phyloP scores from a whole-genome alignment of 2,329 filamentous ascomycete species.

The Zymoseptoria pseudotritici region DNA sequence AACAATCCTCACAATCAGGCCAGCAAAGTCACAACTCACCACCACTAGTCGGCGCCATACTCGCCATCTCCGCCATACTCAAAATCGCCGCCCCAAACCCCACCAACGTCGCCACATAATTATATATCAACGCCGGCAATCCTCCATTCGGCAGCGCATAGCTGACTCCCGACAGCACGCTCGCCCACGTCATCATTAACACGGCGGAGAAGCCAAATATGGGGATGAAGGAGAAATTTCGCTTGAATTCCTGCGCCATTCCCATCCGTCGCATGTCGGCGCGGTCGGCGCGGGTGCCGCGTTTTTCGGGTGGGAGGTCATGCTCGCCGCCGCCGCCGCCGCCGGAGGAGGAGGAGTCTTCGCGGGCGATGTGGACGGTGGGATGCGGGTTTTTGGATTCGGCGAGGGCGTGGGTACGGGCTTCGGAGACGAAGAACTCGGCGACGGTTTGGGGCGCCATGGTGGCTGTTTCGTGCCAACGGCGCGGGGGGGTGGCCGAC shows the following conservation, averaged over 20 bases:
- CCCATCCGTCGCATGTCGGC: slow-evolving; percentile 18
- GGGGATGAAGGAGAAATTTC: slow-evolving; percentile 19
- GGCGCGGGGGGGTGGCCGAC: too few species aligned
- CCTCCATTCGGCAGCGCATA: slow-evolving; percentile 23
- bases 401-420: too few species aligned
- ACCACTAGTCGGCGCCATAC: slow-evolving; percentile 30
- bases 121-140: slow-evolving; percentile 21
- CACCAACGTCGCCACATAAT: slow-evolving; percentile 16
- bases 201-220: slow-evolving; percentile 24
- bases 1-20: neutral
- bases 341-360: neutral
- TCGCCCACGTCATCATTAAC: slow-evolving; percentile 27
- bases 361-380: neutral
- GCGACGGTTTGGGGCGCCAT: slow-evolving; percentile 7
- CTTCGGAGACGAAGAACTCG: slow-evolving; percentile 6
- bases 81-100: slow-evolving; percentile 18
- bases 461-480: too few species aligned
- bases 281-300: slow-evolving; percentile 13
- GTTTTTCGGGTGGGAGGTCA: slow-evolving; percentile 16
- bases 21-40: slow-evolving; percentile 13
- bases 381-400: slow-evolving; percentile 6
- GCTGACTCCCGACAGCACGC: slow-evolving; percentile 12
- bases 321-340: slow-evolving; percentile 13
- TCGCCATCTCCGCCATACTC: slow-evolving; percentile 20
- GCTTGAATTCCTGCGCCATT: slow-evolving; percentile 14